These are phyloP conservation scores for Saitozyma sp. DNA, from an alignment of 768 basidiomycete genomes.

Conservation along the genomic window DNA sequence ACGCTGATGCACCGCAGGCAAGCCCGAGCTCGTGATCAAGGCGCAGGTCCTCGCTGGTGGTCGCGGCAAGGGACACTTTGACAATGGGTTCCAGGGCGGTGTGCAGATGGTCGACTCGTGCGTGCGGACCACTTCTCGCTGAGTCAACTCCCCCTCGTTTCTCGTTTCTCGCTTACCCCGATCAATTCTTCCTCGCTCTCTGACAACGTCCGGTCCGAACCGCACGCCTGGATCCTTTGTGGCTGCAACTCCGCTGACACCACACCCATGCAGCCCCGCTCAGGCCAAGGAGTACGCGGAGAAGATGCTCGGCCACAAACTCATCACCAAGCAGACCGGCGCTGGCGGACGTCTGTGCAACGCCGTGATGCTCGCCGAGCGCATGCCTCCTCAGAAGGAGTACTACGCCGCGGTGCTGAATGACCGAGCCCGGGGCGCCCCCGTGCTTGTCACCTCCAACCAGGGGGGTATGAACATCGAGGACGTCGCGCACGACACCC, in stretches of 20 bases:
- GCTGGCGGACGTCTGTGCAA: conserved; percentile 90
- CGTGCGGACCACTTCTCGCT: conserved; percentile 14
- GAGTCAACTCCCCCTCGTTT: not conserved
- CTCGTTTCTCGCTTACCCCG: not conserved
- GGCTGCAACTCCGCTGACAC: conserved; percentile 1
- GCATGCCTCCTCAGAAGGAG: conserved; percentile 88
- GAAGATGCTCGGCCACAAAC: conserved; percentile 90
- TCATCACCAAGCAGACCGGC: conserved; percentile 99
- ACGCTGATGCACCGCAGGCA: conserved; percentile 57
- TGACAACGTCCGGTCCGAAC: no score
- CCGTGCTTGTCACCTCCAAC: conserved; percentile 87
- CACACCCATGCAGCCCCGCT: conserved; percentile 62
- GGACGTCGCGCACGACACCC: conserved; percentile 95
- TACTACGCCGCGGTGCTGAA: conserved; percentile 98
- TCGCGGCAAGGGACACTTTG: conserved; percentile 95
- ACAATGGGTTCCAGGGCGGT: conserved; percentile 89
- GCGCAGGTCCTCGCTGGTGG: conserved; percentile 99
- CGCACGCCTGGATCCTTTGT: no score
- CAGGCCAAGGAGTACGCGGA: conserved; percentile 82
- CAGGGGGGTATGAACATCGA: conserved; percentile 99
- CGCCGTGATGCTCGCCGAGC: conserved; percentile 97
- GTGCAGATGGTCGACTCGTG: conserved; percentile 91
- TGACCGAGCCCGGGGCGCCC: conserved; percentile 82
- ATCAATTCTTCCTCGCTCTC: not conserved
- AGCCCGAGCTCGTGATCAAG: conserved; percentile 86